Conservation (phyloP, 495 filamentous ascomycete species). For the Penicillium macrosclerotiorum region DNA sequence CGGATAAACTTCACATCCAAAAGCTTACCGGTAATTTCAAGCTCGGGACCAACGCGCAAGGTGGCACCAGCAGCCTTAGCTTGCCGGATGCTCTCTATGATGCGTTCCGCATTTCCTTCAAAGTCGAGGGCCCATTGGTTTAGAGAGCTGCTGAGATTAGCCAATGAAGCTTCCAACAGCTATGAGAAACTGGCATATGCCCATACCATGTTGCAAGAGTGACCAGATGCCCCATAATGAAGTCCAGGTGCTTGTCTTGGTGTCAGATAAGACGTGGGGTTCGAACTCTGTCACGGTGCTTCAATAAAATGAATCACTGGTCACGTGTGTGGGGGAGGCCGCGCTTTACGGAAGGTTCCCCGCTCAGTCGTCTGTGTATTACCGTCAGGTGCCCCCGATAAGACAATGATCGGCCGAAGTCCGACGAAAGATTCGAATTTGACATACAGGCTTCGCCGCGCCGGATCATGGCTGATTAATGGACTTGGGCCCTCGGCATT, state of each 20-base stretch:
- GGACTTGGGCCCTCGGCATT: neutral
- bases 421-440: slow-evolving; percentile 15
- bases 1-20: slow-evolving; percentile 12
- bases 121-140: slow-evolving; percentile 71
- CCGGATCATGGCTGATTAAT: slow-evolving; percentile 27
- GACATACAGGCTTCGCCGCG: slow-evolving; percentile 2
- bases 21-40: slow-evolving; percentile 55
- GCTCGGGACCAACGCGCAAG: slow-evolving; percentile 75
- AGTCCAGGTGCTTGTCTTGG: neutral
- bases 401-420: slow-evolving; percentile 11
- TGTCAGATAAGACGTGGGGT: neutral
- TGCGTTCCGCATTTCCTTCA: slow-evolving; percentile 72
- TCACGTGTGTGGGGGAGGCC: slow-evolving; percentile 44
- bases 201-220: slow-evolving; percentile 41
- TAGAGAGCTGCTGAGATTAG: slow-evolving; percentile 27
- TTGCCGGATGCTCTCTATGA: slow-evolving; percentile 68
- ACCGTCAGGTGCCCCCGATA: slow-evolving; percentile 5
- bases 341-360: slow-evolving; percentile 13
- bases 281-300: no score
- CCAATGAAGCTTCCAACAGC: slow-evolving; percentile 8
- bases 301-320: slow-evolving; percentile 7
- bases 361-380: slow-evolving; percentile 22
- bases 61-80: slow-evolving; percentile 70
- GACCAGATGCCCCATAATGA: slow-evolving; percentile 40
- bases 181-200: neutral